A percentile compares a stretch with the other conserved stretches of the same genome.
Evolutionary conservation across 2,329 filamentous ascomycete genomes (phyloP).

Genomic region (Fusarium napiforme): DNA sequence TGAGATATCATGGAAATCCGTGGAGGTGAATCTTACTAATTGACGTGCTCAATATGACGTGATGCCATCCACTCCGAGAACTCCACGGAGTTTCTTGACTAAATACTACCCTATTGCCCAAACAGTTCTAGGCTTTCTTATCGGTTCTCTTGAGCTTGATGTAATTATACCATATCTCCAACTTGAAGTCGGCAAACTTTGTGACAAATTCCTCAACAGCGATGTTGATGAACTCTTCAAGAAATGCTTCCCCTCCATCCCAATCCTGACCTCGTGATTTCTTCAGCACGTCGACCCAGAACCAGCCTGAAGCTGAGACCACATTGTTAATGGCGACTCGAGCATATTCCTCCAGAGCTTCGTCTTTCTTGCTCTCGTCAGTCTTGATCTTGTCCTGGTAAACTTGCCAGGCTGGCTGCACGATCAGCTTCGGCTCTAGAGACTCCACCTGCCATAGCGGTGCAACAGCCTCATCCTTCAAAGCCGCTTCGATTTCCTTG

Average conservation of each 20-base stretch:
- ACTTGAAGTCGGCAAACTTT: background rate
- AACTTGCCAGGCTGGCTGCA: background rate
- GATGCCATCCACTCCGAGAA: background rate
- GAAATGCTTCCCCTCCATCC: background rate
- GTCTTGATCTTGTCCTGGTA: background rate
- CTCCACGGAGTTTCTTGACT: background rate
- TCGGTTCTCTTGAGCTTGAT: background rate
- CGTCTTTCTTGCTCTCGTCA: accelerated
- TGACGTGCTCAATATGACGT: conserved; percentile 16
- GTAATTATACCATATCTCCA: conserved; percentile 18
- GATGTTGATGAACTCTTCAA: background rate
- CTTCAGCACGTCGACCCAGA: conserved; percentile 8
- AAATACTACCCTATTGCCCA: background rate
- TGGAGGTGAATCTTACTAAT: conserved; percentile 26
- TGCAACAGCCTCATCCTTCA: background rate
- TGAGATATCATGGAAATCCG: background rate
- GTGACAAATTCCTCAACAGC: background rate
- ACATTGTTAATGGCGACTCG: background rate
- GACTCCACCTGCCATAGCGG: conserved; percentile 2
- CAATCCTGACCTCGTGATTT: background rate
- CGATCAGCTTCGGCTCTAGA: background rate
- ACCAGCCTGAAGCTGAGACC: background rate
- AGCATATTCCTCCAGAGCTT: background rate
- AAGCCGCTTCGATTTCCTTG: background rate
- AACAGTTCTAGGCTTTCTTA: background rate